These are phyloP conservation scores for Talaromyces sp. DNA, from an alignment of 2,329 filamentous ascomycete species.

Conservation along the genomic window DNA sequence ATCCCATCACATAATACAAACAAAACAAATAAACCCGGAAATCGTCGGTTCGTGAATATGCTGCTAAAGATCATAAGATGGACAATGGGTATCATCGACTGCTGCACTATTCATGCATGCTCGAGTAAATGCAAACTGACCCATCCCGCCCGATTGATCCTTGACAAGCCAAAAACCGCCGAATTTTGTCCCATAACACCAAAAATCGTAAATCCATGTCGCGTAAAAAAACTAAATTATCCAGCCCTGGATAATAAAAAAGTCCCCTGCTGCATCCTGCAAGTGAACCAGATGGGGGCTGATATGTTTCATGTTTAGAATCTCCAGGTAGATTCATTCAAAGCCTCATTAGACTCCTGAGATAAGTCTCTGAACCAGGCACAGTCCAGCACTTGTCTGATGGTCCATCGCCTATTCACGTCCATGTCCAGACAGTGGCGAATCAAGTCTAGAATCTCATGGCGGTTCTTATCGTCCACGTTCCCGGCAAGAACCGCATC, in stretches of 20 bases:
- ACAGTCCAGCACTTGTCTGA: conserved; percentile 51
- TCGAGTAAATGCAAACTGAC: neutral
- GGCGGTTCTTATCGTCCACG: conserved; percentile 28
- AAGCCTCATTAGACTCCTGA: conserved; percentile 25
- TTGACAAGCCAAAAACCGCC: conserved; percentile 6
- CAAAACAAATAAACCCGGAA: neutral
- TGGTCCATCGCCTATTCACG: conserved; percentile 50
- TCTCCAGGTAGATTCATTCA: conserved; percentile 28
- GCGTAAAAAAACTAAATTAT: neutral
- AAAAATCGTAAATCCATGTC: neutral
- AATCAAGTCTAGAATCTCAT: conserved; percentile 52
- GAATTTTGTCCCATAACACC: neutral
- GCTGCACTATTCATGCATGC: conserved; percentile 3
- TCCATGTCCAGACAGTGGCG: conserved; percentile 56
- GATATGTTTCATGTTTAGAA: conserved; percentile 18
- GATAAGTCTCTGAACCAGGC: conserved; percentile 48
- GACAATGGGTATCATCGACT: conserved; percentile 28
- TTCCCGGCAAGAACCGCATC: conserved; percentile 41
- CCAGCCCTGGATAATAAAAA: neutral
- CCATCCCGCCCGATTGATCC: conserved; percentile 14
- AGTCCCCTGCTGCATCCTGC: neutral
- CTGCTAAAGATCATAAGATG: neutral
- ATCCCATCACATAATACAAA: neutral
- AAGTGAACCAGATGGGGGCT: neutral
- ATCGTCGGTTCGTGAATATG: neutral